Percentiles rank a stretch among this genome's conserved stretches.
Conservation (phyloP, 202 grass and related monocot species). For the Musa balbisiana region DNA sequence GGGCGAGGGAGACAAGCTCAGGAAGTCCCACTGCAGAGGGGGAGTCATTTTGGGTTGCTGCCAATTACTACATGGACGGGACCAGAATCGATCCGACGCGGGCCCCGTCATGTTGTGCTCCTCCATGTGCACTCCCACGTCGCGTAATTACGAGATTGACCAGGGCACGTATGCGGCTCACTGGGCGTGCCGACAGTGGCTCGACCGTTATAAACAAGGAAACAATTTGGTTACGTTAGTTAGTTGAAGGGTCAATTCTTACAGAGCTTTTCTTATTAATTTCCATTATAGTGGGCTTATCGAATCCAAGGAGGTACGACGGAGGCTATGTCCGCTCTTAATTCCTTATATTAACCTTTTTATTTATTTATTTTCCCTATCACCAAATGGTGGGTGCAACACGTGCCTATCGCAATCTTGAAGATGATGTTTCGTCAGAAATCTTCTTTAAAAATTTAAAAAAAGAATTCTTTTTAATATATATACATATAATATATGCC, state of each 20-base stretch:
- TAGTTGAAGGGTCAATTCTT: background rate
- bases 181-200: background rate
- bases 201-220: background rate
- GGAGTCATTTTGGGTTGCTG: background rate
- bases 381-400: background rate
- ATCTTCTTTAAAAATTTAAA: no score
- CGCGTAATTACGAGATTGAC: background rate
- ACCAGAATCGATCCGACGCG: no score
- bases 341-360: background rate
- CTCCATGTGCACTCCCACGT: background rate
- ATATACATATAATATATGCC: no score
- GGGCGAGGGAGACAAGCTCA: background rate
- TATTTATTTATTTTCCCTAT: no score
- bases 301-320: background rate
- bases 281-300: background rate
- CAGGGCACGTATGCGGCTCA: background rate
- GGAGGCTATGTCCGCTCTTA: background rate
- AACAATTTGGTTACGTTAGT: background rate
- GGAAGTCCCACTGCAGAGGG: no score
- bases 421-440: no score
- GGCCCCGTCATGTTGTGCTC: background rate
- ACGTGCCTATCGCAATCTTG: background rate
- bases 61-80: no score
- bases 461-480: no score
- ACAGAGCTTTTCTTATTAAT: background rate